Evolutionary conservation across 2,329 filamentous ascomycete genomes (phyloP).

Genomic region (Monosporascus sp.): DNA sequence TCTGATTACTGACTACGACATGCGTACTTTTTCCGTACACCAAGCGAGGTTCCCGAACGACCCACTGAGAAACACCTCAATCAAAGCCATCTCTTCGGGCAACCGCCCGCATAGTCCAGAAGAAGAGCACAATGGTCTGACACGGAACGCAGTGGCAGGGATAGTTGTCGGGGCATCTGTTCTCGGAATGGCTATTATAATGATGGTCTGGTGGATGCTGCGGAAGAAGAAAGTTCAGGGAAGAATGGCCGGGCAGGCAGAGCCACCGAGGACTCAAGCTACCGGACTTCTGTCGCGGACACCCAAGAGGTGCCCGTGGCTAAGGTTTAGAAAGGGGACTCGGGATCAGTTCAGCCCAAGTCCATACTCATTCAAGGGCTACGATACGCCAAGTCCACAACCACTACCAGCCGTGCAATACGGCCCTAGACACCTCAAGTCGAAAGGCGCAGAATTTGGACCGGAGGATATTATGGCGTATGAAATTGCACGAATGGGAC

Average conservation of each 20-base stretch:
- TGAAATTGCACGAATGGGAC: conserved; percentile 34
- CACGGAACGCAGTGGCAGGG: conserved; percentile 37
- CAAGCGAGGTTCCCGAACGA: conserved; percentile 48
- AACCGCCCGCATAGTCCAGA: conserved; percentile 40
- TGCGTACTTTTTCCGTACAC: conserved; percentile 46
- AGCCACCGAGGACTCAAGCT: conserved; percentile 30
- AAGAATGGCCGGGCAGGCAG: conserved; percentile 20
- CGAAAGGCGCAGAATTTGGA: conserved; percentile 34
- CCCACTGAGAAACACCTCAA: conserved; percentile 32
- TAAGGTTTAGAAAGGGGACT: conserved; percentile 21
- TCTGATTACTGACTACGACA: conserved; percentile 51
- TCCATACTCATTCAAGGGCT: conserved; percentile 36
- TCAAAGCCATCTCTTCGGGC: conserved; percentile 35
- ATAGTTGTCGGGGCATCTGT: conserved; percentile 38
- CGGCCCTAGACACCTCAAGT: conserved; percentile 36
- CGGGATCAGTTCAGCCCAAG: conserved; percentile 19
- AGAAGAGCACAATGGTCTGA: conserved; percentile 24
- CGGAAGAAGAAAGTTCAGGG: conserved; percentile 23
- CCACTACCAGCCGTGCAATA: conserved; percentile 42
- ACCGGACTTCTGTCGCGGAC: conserved; percentile 40
- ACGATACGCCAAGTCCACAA: conserved; percentile 43
- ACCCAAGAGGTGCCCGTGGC: conserved; percentile 25
- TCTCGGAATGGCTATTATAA: conserved; percentile 24
- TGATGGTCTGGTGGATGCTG: conserved; percentile 27
- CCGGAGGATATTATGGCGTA: conserved; percentile 40